Conservation (phyloP, 1,139 yeast genomes). For the Sugiyamaella pinicola region DNA sequence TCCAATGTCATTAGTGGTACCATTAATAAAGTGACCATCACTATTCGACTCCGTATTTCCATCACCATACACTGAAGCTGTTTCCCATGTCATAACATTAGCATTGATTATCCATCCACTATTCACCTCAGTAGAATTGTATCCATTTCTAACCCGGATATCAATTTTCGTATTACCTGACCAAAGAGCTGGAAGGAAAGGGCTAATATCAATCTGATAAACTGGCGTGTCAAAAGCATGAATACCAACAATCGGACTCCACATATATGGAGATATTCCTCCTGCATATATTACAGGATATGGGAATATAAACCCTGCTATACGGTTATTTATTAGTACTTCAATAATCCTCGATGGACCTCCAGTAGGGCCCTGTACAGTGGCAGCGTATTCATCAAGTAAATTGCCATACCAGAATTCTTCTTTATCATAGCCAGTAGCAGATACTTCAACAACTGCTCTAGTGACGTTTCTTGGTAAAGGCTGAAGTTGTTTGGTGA, state of each 20-base stretch:
- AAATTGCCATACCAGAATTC: constrained; percentile 70
- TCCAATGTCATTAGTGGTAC: constrained; percentile 3
- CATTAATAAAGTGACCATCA: constrained; percentile 4
- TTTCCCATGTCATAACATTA: constrained; percentile 66
- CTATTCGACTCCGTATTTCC: constrained; percentile 26
- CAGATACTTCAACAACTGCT: constrained; percentile 59
- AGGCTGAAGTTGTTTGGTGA: constrained; percentile 30
- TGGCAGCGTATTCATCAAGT: constrained; percentile 3
- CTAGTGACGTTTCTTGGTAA: constrained; percentile 61
- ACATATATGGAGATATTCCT: constrained; percentile 73
- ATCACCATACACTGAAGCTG: constrained; percentile 32
- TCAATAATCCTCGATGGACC: constrained; percentile 50
- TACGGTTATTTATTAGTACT: constrained; percentile 38
- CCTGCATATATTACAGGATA: constrained; percentile 67
- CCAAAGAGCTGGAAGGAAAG: constrained; percentile 67
- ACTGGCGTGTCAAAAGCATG: constrained; percentile 72
- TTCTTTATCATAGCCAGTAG: constrained; percentile 76
- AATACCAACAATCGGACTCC: constrained; percentile 76
- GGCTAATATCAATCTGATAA: constrained; percentile 65
- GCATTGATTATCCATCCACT: constrained; percentile 72
- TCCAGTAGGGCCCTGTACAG: not conserved
- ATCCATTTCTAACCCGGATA: constrained; percentile 57
- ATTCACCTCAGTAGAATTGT: constrained; percentile 46
- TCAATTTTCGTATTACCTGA: constrained; percentile 32
- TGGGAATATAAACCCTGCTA: constrained; percentile 45